Base-by-base conservation (phyloP, 345 rosid genomes). In the Sapria himalayana region DNA sequence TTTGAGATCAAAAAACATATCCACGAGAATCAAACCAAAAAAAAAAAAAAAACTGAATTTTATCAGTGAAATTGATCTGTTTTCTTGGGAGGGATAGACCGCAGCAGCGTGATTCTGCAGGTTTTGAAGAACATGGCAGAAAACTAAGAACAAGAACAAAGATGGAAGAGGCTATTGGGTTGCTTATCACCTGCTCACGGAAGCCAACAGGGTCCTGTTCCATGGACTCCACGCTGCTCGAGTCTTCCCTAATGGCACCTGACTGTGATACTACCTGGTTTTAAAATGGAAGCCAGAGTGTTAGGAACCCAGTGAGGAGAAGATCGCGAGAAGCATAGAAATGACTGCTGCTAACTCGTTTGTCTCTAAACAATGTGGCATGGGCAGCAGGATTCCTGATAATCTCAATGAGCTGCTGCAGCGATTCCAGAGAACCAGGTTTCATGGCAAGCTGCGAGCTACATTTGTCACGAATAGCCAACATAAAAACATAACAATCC, bases 161-260 rank as follows among this genome's bases (percentile, higher is more conserved):
- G n/a, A n/a, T n/a, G n/a, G n/a, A n/a, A n/a, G n/a, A n/a, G n/a
- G n/a, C n/a, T n/a, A n/a, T n/a, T n/a, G n/a, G n/a, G n/a, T n/a
- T n/a, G n/a, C n/a, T n/a, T n/a, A n/a, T n/a, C 56, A 82, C 98
- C 98, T 72, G 81, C 17, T 69, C 77, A 16, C 56, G 70, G 39
- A 89, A 79, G 52, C 75, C 98, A 39, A 65, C 65, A 41, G 85
- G 76, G 65, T 79, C 98, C 3, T 91, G 58, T 41, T 74, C 98
- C 45, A 55, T 58, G 50, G 59, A 27, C 13, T 89, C 95, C 10
- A 37, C 18, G 48, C 32, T 58, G 37, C 51, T 54, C 44, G 46
- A 62, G 31, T 76, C 94, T 20, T 89, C 98, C 50, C 67, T 62
- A 60, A 33, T 62, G 29, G 60, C 34, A 5, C n/a, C n/a, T n/a